Evolutionary conservation across 257 asterid genomes (phyloP).

Genomic region (Vinca minor): DNA sequence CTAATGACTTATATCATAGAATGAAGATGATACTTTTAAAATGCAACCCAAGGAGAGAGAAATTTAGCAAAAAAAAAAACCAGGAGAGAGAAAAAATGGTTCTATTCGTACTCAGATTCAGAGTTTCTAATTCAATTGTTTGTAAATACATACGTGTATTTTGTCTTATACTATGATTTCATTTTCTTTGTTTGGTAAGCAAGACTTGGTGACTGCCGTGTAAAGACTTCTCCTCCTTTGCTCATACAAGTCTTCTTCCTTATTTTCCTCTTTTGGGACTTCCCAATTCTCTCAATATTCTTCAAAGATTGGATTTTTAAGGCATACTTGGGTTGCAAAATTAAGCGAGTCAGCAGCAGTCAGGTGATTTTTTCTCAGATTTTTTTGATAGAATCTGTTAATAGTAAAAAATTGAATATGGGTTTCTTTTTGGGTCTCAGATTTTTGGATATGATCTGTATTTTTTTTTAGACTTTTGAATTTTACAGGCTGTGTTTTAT

Average conservation of each 20-base stretch:
- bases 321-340: neutral
- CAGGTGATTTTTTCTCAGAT: slow-evolving; percentile 17
- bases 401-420: neutral
- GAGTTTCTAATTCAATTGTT: neutral
- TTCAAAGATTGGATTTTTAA: slow-evolving; percentile 2
- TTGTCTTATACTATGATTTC: neutral
- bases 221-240: slow-evolving; percentile 20
- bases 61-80: too few species aligned
- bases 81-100: too few species aligned
- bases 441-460: neutral
- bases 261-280: slow-evolving; percentile 2
- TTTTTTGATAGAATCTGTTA: neutral
- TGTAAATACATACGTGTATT: neutral
- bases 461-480: neutral
- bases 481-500: neutral
- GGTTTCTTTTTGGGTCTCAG: neutral
- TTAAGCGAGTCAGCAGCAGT: neutral
- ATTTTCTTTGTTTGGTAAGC: neutral
- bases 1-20: too few species aligned
- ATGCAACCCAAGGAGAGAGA: too few species aligned
- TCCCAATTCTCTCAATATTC: neutral
- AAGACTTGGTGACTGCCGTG: slow-evolving; percentile 17
- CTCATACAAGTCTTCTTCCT: slow-evolving; percentile 4
- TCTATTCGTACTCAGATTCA: neutral
- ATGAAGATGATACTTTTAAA: too few species aligned